These are phyloP conservation scores for Saccharomyces cerevisiae DNA, from an alignment of 805 yeast genomes.

Conservation along the genomic window DNA sequence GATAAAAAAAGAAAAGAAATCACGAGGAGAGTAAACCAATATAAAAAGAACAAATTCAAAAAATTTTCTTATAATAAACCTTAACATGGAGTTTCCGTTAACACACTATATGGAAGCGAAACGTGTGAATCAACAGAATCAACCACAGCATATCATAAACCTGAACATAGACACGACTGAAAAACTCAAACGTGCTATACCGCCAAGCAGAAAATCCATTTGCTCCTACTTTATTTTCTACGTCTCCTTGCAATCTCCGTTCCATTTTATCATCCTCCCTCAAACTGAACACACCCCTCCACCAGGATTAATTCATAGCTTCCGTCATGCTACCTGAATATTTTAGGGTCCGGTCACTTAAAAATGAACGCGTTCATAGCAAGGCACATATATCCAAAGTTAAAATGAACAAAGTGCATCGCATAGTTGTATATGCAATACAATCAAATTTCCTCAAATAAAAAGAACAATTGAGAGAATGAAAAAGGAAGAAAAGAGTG, in stretches of 20 bases:
- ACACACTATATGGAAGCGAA: slow-evolving; percentile 27
- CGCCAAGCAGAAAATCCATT: background rate
- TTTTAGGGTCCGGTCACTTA: background rate
- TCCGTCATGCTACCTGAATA: background rate
- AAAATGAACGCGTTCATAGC: background rate
- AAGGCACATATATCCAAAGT: background rate
- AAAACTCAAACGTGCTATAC: slow-evolving; percentile 16
- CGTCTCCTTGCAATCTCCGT: background rate
- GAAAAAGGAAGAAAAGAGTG: background rate
- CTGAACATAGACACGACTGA: slow-evolving; percentile 8
- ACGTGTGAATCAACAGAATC: slow-evolving; percentile 14
- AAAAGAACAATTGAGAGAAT: background rate
- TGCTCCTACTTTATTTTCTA: background rate
- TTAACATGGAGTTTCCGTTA: slow-evolving; percentile 11
- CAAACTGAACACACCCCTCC: background rate
- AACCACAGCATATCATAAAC: slow-evolving; percentile 20
- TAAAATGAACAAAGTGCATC: background rate
- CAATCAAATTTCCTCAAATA: background rate
- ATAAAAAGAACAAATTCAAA: background rate
- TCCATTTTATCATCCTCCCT: background rate
- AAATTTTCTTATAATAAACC: slow-evolving; percentile 11
- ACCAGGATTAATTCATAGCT: background rate
- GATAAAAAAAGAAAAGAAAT: background rate
- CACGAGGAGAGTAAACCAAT: background rate
- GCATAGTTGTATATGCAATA: background rate